A percentile compares a stretch with the other conserved stretches of the same genome.
Evolutionary conservation across 164 flowering plant genomes (phyloP).

Genomic region (Vitis amurensis): DNA sequence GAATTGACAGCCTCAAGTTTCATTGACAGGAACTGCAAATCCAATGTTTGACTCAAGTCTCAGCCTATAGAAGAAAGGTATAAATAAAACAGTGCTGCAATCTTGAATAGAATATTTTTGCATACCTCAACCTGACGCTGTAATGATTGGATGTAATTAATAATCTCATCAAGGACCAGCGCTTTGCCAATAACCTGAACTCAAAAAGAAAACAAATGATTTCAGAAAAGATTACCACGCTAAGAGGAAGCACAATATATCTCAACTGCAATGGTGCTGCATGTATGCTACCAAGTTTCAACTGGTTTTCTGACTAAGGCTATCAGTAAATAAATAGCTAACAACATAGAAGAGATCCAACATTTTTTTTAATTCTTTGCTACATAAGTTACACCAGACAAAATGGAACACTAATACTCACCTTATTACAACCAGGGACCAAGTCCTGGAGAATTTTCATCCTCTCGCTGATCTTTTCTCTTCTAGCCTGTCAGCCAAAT

Average conservation of each 20-base stretch:
- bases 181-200: slow-evolving; percentile 79
- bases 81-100: not conserved
- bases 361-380: no score
- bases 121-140: slow-evolving; percentile 86
- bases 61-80: not conserved
- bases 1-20: slow-evolving; percentile 73
- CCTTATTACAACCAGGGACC: slow-evolving; percentile 88
- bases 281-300: not conserved
- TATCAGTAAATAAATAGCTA: no score
- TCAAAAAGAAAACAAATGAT: not conserved
- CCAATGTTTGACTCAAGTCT: slow-evolving; percentile 1
- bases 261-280: not conserved
- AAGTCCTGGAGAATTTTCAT: slow-evolving; percentile 85
- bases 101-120: not conserved
- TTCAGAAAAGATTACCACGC: not conserved
- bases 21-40: slow-evolving; percentile 66
- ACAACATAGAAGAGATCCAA: no score
- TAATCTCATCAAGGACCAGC: slow-evolving; percentile 82
- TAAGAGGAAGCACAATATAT: not conserved
- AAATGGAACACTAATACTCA: slow-evolving; percentile 15
- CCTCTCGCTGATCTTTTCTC: slow-evolving; percentile 86
- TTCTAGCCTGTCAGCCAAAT: slow-evolving; percentile 58
- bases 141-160: slow-evolving; percentile 83
- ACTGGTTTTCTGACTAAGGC: not conserved
- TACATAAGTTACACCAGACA: no score